phyloP scores from a whole-genome alignment of 164 flowering plant genomes.

The Piper betle region DNA sequence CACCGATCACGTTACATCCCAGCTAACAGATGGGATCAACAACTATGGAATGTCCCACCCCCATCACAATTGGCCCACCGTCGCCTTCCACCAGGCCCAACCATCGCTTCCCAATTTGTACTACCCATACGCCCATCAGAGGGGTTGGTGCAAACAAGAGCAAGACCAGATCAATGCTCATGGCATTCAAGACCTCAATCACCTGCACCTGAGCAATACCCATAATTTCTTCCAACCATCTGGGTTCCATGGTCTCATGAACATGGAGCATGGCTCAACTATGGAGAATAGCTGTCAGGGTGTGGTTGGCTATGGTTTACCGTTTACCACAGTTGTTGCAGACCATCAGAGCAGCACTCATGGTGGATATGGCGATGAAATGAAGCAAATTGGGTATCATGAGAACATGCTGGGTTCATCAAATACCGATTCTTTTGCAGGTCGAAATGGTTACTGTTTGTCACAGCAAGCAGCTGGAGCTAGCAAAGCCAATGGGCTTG shows the following conservation, averaged over 20 bases:
- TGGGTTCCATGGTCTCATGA: constrained; percentile 48
- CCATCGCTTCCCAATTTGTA: constrained; percentile 24
- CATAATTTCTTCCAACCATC: constrained; percentile 60
- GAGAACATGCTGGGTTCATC: background rate
- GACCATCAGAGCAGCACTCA: constrained; percentile 15
- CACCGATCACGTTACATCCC: constrained; percentile 18
- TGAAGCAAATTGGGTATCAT: constrained; percentile 21
- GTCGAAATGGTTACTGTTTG: constrained; percentile 24
- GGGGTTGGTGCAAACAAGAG: constrained; percentile 77
- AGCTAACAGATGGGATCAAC: constrained; percentile 25
- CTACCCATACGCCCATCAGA: constrained; percentile 32
- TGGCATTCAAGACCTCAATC: constrained; percentile 22
- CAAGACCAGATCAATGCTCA: constrained; percentile 19
- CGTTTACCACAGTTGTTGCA: constrained; percentile 20
- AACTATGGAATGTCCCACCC: constrained; percentile 12
- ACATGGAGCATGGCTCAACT: constrained; percentile 38
- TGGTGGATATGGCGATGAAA: constrained; percentile 4
- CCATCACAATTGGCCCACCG: constrained; percentile 34
- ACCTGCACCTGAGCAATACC: constrained; percentile 42
- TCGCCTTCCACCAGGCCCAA: constrained; percentile 51
- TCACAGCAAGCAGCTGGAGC: constrained; percentile 22
- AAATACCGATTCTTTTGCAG: constrained; percentile 13
- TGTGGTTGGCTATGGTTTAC: constrained; percentile 13
- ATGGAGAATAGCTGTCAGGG: constrained; percentile 9
- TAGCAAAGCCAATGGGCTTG: constrained; percentile 16